phyloP scores from a whole-genome alignment of 371 early-diverging fungal species.

The Entomophthora muscae region DNA sequence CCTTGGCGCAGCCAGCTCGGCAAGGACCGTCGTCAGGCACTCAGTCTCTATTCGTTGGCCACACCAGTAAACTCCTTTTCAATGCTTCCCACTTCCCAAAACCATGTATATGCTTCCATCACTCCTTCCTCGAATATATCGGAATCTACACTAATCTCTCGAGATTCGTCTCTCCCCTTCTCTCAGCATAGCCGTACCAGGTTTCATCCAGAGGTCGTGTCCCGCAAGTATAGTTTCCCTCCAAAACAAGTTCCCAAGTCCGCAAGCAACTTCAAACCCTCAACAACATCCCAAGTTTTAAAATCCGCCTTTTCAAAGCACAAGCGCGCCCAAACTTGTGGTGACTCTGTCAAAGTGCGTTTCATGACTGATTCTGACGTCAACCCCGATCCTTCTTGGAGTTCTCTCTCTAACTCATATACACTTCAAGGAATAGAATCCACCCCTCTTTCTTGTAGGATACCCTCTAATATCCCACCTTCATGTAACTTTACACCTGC shows the following conservation, averaged over 20 bases:
- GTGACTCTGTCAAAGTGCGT: not conserved
- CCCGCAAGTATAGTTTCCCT: not conserved
- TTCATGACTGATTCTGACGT: not conserved
- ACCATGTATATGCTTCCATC: not conserved
- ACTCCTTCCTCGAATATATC: not conserved
- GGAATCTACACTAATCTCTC: not conserved
- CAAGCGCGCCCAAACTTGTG: not conserved
- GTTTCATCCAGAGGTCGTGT: not conserved
- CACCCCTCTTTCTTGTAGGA: not conserved
- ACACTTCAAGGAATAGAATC: not conserved
- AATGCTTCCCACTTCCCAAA: not conserved
- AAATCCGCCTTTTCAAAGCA: not conserved
- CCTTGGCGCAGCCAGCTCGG: not conserved
- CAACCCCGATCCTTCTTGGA: not conserved
- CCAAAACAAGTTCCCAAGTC: no score
- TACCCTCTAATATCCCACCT: not conserved
- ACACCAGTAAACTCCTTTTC: not conserved
- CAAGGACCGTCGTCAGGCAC: not conserved
- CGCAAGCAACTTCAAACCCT: not conserved
- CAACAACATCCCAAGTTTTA: not conserved
- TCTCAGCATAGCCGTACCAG: not conserved
- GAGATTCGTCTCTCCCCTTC: not conserved
- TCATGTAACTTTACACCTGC: not conserved
- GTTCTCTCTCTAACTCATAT: no score
- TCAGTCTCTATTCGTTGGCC: not conserved